Evolutionary conservation across 306 rosid species (phyloP).

Genomic region (Prunus padus): DNA sequence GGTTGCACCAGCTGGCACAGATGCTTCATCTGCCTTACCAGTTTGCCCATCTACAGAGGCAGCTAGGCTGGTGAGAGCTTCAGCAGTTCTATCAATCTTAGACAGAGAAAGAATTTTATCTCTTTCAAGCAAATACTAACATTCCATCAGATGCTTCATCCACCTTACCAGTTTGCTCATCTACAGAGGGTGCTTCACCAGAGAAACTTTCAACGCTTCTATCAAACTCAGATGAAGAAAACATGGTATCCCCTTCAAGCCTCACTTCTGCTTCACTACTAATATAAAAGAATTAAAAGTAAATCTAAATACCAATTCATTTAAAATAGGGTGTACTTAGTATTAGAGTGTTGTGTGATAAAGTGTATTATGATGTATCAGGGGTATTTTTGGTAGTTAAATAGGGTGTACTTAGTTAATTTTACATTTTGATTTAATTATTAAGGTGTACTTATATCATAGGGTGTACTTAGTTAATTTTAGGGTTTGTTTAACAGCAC

Average conservation of each 20-base stretch:
- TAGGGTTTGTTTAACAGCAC: too few species aligned
- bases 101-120: conserved; percentile 35
- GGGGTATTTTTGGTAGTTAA: too few species aligned
- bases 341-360: too few species aligned
- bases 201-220: conserved; percentile 36
- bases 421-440: too few species aligned
- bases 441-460: too few species aligned
- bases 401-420: too few species aligned
- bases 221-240: conserved; percentile 29
- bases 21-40: conserved; percentile 35
- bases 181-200: conserved; percentile 33
- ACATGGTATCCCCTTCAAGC: conserved; percentile 40
- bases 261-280: conserved; percentile 32
- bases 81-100: conserved; percentile 35
- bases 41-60: conserved; percentile 34
- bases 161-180: conserved; percentile 30
- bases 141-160: conserved; percentile 30
- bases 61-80: conserved; percentile 29
- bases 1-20: conserved; percentile 35
- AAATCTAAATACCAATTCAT: too few species aligned
- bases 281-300: too few species aligned
- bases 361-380: too few species aligned
- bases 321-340: too few species aligned
- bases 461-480: too few species aligned
- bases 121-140: conserved; percentile 31